Base-by-base conservation (phyloP, 140 eudicot species). In the Bidens hawaiensis region DNA sequence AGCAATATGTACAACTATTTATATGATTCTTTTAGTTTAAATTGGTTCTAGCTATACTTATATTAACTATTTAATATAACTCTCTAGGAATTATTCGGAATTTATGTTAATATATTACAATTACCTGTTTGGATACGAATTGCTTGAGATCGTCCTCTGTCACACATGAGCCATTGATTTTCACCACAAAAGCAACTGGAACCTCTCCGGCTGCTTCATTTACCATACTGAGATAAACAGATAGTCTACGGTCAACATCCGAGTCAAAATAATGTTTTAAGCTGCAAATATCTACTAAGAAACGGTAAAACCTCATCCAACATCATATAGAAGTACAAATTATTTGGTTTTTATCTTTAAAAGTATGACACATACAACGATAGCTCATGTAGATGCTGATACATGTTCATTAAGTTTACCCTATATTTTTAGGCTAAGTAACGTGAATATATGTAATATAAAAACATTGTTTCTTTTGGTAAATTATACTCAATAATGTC, bases 101-200 rank as follows among this genome's bases (percentile, higher is more conserved):
- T 43, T 24, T 10, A 62, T 16, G n/a, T 46, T 11, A 5, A 31
- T 5, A 18, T 4, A 0, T 4, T n/a, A n/a, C n/a, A n/a, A 10
- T 71, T 50, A 85, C 97, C 97, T 90, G 95, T 62, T 90, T 86
- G 18, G 86, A 75, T 51, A 90, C 67, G 63, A 76, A 90, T 55
- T 86, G 82, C 75, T 90, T 90, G 64, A 90, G 64, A 30, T 90
- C 90, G 18, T 86, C 88, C 68, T 90, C 97, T 2, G 84, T 79
- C n/a, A 83, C 65, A 4, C 12, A 64, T 47, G 86, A 81, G 14
- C 84, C 85, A 27, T 65, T 55, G 34, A 85, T 51, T 68, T 77
- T 78, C 42, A 90, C 95, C 14, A 90, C 90, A 71, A 86, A 90
- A 3, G 97, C 97, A 36, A 90, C 94, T 0, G 97, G 95, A 30